Evolutionary conservation across 1,284 basidiomycete species (phyloP).

Genomic region (Ganoderma lingzhi): DNA sequence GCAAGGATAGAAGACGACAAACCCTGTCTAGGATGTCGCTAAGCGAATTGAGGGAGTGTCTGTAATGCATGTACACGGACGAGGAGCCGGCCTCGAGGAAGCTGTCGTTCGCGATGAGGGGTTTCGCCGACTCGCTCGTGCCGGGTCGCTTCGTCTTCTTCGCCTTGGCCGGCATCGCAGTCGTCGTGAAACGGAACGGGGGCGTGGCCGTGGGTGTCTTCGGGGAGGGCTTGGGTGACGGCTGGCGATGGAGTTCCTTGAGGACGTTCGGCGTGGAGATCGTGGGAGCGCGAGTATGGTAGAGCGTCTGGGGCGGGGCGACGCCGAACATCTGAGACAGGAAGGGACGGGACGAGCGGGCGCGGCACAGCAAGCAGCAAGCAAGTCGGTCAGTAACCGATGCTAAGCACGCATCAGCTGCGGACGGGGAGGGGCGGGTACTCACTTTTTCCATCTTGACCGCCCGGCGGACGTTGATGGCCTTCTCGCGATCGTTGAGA

Average conservation of each 20-base stretch:
- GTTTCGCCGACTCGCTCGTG: slow-evolving; percentile 64
- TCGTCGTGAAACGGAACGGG: slow-evolving; percentile 49
- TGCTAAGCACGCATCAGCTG: neutral
- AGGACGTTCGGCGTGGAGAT: slow-evolving; percentile 48
- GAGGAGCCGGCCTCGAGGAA: slow-evolving; percentile 43
- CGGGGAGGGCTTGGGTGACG: slow-evolving; percentile 17
- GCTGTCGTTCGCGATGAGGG: slow-evolving; percentile 48
- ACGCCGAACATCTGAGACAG: slow-evolving; percentile 74
- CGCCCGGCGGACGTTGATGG: slow-evolving; percentile 78
- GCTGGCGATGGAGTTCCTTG: slow-evolving; percentile 20
- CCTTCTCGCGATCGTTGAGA: slow-evolving; percentile 74
- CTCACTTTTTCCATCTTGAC: slow-evolving; percentile 86
- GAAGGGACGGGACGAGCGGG: slow-evolving; percentile 14
- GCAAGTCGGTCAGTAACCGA: no score
- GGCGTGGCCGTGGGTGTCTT: slow-evolving; percentile 29
- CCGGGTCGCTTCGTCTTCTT: slow-evolving; percentile 52
- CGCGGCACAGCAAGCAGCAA: neutral
- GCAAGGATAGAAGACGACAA: slow-evolving; percentile 27
- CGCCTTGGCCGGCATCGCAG: slow-evolving; percentile 43
- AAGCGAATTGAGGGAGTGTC: slow-evolving; percentile 79
- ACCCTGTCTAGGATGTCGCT: slow-evolving; percentile 80
- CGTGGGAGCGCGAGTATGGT: slow-evolving; percentile 58
- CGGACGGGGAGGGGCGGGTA: slow-evolving; percentile 14
- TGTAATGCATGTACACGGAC: slow-evolving; percentile 75
- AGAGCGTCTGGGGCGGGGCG: slow-evolving; percentile 77